Conservation (phyloP, 2,329 filamentous ascomycete genomes). For the Canariomyces notabilis region DNA sequence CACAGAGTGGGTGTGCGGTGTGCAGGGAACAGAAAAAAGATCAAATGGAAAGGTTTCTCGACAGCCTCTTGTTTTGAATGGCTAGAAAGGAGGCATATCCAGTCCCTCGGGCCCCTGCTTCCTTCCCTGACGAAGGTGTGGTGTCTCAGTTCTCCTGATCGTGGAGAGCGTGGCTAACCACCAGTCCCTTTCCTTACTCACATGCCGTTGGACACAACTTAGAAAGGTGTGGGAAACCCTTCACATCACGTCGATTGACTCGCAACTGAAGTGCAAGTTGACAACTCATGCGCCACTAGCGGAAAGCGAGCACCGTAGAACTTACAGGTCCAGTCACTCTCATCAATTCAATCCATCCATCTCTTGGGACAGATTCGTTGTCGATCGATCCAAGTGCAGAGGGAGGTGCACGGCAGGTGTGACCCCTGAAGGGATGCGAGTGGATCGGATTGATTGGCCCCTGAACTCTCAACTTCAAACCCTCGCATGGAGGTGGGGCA, state of each 20-base stretch:
- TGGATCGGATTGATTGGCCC: conserved; percentile 10
- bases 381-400: too few relatives aligned
- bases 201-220: background rate
- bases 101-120: background rate
- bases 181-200: background rate
- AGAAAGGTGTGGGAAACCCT: background rate
- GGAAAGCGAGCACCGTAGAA: background rate
- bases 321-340: too few relatives aligned
- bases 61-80: background rate
- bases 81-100: background rate
- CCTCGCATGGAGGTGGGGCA: conserved; percentile 6
- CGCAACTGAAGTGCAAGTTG: background rate
- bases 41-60: background rate
- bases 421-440: conserved; percentile 4
- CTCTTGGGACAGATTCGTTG: conserved; percentile 9
- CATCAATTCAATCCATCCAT: too few relatives aligned
- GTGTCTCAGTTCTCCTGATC: conserved; percentile 2
- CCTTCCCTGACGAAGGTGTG: background rate
- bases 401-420: background rate
- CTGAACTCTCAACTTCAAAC: background rate
- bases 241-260: background rate
- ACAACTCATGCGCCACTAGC: background rate
- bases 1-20: too few relatives aligned
- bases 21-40: too few relatives aligned
- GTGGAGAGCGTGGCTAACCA: background rate